phyloP scores from a whole-genome alignment of 805 yeast species.

The Groenewaldozyma salmanticensis region DNA sequence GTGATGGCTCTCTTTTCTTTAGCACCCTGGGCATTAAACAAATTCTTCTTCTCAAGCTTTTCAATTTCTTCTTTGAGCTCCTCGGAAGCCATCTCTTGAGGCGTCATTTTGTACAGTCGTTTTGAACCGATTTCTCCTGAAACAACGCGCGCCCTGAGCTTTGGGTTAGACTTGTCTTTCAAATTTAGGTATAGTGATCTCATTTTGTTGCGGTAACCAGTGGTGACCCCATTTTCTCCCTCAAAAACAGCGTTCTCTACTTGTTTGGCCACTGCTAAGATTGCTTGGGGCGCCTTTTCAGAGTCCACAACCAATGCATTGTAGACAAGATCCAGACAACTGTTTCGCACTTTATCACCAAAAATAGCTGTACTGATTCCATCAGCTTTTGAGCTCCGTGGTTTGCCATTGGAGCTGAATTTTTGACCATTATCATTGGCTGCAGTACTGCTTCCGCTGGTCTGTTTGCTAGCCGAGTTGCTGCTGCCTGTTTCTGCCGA shows the following conservation, averaged over 20 bases:
- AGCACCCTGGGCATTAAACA: slow-evolving; percentile 97
- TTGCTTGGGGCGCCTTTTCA: slow-evolving; percentile 43
- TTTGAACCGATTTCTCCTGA: slow-evolving; percentile 57
- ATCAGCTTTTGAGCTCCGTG: slow-evolving; percentile 75
- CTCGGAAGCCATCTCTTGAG: slow-evolving; percentile 95
- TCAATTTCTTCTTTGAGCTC: slow-evolving; percentile 77
- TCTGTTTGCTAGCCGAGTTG: slow-evolving; percentile 4
- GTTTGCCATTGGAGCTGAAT: slow-evolving; percentile 37
- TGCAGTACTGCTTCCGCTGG: slow-evolving; percentile 14
- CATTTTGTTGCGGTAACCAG: slow-evolving; percentile 67
- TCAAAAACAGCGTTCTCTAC: slow-evolving; percentile 67
- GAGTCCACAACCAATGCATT: slow-evolving; percentile 84
- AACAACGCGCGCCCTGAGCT: slow-evolving; percentile 59
- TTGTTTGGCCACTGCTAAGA: slow-evolving; percentile 53
- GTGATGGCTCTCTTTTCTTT: slow-evolving; percentile 92
- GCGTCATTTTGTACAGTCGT: slow-evolving; percentile 67
- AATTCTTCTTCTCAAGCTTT: slow-evolving; percentile 74
- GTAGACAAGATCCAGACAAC: slow-evolving; percentile 73
- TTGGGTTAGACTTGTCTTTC: slow-evolving; percentile 84
- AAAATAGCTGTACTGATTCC: slow-evolving; percentile 63
- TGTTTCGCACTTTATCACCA: slow-evolving; percentile 72
- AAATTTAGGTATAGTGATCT: slow-evolving; percentile 81
- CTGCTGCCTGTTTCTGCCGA: neutral
- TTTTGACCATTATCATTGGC: slow-evolving; percentile 23
- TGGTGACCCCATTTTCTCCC: slow-evolving; percentile 43